These are phyloP conservation scores for Prunus dulcis DNA, from an alignment of 306 rosid genomes.

Conservation along the genomic window DNA sequence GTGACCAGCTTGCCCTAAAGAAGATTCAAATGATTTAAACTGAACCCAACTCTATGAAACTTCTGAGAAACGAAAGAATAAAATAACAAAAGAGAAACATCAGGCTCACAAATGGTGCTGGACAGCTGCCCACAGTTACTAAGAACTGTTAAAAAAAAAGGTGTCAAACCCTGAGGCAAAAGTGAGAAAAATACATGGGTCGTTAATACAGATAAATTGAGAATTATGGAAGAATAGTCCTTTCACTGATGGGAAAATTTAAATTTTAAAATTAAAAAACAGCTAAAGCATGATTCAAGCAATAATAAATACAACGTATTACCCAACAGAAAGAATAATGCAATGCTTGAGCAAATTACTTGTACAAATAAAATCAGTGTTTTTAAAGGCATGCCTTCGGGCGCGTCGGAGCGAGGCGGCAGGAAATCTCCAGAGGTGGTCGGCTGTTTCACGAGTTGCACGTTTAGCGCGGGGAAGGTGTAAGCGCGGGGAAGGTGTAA, in stretches of 20 bases:
- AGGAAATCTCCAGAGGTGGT: too few species aligned
- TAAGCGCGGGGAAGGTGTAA: too few species aligned
- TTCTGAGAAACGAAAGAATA: neutral
- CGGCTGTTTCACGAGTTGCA: too few species aligned
- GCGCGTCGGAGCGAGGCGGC: too few species aligned
- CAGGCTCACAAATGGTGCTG: slow-evolving; percentile 54
- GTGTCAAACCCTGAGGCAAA: neutral
- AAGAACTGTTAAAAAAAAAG: slow-evolving; percentile 10
- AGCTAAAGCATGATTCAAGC: neutral
- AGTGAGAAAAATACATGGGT: too few species aligned
- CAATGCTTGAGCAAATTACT: neutral
- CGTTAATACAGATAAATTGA: neutral
- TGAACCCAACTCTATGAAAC: neutral
- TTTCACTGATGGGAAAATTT: too few species aligned
- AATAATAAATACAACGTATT: neutral
- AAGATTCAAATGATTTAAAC: neutral
- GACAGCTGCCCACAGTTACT: slow-evolving; percentile 66
- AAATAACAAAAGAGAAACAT: neutral
- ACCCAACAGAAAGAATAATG: neutral
- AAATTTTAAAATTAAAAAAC: too few species aligned
- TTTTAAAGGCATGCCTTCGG: too few species aligned
- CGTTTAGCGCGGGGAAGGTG: too few species aligned
- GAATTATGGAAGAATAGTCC: neutral
- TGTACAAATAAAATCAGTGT: neutral
- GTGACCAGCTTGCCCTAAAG: neutral